Conservation (phyloP, 2,329 filamentous ascomycete genomes). For the Colletotrichum sp. region DNA sequence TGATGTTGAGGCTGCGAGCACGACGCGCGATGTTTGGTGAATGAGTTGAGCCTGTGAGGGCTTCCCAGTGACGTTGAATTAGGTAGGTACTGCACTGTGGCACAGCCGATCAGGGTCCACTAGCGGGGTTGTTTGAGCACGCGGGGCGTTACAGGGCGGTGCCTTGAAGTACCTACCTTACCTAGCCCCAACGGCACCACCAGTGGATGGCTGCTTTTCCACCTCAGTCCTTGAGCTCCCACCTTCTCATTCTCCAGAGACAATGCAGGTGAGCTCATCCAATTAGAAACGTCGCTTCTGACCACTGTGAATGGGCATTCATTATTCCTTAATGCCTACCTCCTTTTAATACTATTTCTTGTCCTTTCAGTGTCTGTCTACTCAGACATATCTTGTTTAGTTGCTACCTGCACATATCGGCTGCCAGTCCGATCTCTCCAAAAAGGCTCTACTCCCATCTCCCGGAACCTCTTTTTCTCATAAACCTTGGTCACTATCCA, state of each 20-base stretch:
- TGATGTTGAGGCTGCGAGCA: not conserved
- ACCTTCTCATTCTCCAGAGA: not conserved
- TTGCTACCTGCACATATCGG: not conserved
- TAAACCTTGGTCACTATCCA: slow-evolving; percentile 22
- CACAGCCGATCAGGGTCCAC: not conserved
- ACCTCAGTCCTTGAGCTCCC: not conserved
- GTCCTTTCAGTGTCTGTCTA: not conserved
- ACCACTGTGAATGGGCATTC: not conserved
- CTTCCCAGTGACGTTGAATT: not conserved
- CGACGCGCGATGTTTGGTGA: not conserved
- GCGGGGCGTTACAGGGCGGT: not conserved
- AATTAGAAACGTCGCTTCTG: not conserved
- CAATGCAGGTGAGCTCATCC: not conserved
- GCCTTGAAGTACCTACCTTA: not conserved
- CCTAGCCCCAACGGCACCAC: not conserved
- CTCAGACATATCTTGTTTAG: not conserved
- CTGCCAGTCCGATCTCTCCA: not conserved
- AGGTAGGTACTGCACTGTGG: not conserved
- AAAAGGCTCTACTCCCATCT: slow-evolving; percentile 20
- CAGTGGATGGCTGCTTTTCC: not conserved
- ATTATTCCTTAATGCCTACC: not conserved
- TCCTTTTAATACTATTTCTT: not conserved
- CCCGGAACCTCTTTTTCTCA: slow-evolving; percentile 27
- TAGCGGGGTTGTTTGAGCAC: not conserved
- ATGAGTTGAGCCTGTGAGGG: not conserved